Evolutionary conservation across 2,329 filamentous ascomycete species (phyloP).

Genomic region (Arthrobotrys entomopaga): DNA sequence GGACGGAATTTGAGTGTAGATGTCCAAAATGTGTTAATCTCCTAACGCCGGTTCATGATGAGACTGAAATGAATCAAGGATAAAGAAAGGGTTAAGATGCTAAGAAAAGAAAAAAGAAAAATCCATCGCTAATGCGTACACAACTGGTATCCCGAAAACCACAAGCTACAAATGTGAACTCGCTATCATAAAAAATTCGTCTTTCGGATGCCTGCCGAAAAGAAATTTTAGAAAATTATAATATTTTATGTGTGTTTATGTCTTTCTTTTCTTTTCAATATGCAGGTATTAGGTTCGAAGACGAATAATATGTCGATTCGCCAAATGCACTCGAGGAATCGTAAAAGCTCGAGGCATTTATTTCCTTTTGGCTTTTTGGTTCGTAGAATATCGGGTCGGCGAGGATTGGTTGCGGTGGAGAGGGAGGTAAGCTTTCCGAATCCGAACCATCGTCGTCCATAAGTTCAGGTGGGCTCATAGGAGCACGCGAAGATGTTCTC

Average conservation of each 20-base stretch:
- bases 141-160: constrained; percentile 23
- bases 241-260: neutral
- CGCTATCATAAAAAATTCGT: constrained; percentile 48
- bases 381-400: constrained; percentile 52
- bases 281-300: constrained; percentile 46
- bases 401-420: constrained; percentile 57
- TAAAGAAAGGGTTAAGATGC: constrained; percentile 2
- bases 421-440: constrained; percentile 56
- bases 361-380: constrained; percentile 28
- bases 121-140: constrained; percentile 25
- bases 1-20: constrained; percentile 13
- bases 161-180: constrained; percentile 18
- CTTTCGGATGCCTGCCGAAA: constrained; percentile 49
- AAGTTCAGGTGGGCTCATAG: constrained; percentile 56
- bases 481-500: constrained; percentile 58
- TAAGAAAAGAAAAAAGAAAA: constrained; percentile 3
- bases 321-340: constrained; percentile 5
- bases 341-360: constrained; percentile 9
- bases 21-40: constrained; percentile 1
- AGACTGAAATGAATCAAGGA: neutral
- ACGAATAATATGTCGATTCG: constrained; percentile 44
- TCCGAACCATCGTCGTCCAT: constrained; percentile 58
- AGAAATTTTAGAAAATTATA: neutral
- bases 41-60: constrained; percentile 12
- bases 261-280: constrained; percentile 18